Evolutionary conservation across 192 early-diverging fungal species (phyloP), one percentile per base, ranked within the genome.

Genomic region (Backusella circina): DNA sequence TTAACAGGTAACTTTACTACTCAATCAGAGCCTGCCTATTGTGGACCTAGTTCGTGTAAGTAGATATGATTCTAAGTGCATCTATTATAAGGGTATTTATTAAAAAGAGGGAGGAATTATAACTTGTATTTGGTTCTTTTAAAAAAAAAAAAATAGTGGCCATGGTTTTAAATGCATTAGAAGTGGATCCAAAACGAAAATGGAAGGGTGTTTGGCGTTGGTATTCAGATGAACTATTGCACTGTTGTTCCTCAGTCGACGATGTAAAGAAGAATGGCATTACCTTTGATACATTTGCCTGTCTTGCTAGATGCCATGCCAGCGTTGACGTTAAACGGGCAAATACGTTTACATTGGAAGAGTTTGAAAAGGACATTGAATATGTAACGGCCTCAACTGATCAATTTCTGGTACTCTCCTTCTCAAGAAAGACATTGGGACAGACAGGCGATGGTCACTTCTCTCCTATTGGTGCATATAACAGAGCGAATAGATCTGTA

Each of bases 391-490:
- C 91, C 54, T 79, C 86, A n/a, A 85, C 91, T 57, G 94, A 96
- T 71, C 82, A 87, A 26, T 94, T 93, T 75, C 93, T 97, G 90
- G 94, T 98, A 0, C 85, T 96, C 47, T 95, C 93, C 1, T 98
- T 96, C 75, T 93, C 91, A 0, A 87, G 97, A 12, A 84, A 86
- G 30, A 77, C 86, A 0, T 83, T 98, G 32, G 85, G 87, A 10
- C 96, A 97, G 80, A 98, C 96, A 3, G 97, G 97, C 35, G 96
- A 97, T 76, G 97, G 96, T 0, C 96, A 98, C 73, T 98, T 96
- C 65, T 91, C 84, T 21, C 97, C 97, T 15, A 90, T 98, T 72
- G 95, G 91, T 6, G 94, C 90, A 1, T 97, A 92, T 76, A 89
- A 95, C 54, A 85, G 88, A 5, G 89, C 83, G 7, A 80, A 84